These are phyloP conservation scores for Chaetothyriales sp. DNA, from an alignment of 2,329 filamentous ascomycete genomes.

Conservation along the genomic window DNA sequence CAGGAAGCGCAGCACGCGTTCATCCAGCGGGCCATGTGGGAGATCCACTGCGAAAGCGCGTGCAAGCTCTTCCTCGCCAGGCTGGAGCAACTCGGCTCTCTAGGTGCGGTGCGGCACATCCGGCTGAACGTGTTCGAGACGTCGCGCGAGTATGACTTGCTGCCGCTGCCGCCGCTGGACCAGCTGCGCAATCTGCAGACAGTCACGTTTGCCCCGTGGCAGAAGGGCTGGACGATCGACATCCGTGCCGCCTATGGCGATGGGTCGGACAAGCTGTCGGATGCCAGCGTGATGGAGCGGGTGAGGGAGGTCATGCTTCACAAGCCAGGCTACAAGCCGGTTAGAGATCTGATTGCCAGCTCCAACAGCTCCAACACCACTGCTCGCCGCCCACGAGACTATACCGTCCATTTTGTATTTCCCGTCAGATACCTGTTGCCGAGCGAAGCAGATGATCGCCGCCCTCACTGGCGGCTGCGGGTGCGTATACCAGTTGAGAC, in stretches of 20 bases:
- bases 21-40: conserved; percentile 5
- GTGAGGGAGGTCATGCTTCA: conserved; percentile 3
- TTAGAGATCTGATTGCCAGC: conserved; percentile 1
- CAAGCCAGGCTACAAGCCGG: conserved; percentile 1
- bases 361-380: no score
- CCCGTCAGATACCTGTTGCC: conserved; percentile 3
- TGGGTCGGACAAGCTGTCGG: conserved; percentile 3
- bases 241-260: background rate
- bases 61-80: conserved; percentile 2
- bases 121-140: conserved; percentile 8
- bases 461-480: conserved; percentile 3
- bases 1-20: conserved; percentile 5
- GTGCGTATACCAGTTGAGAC: background rate
- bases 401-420: conserved; percentile 5
- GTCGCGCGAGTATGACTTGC: background rate
- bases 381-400: background rate
- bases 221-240: conserved; percentile 7
- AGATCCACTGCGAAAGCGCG: conserved; percentile 6
- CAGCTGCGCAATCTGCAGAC: conserved; percentile 1
- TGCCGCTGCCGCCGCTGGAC: conserved; percentile 1
- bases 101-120: conserved; percentile 4
- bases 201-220: conserved; percentile 5
- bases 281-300: conserved; percentile 3
- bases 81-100: conserved; percentile 1
- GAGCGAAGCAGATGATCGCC: background rate